These are phyloP conservation scores for Talaromyces islandicus DNA, from an alignment of 2,329 filamentous ascomycete genomes.

Conservation along the genomic window DNA sequence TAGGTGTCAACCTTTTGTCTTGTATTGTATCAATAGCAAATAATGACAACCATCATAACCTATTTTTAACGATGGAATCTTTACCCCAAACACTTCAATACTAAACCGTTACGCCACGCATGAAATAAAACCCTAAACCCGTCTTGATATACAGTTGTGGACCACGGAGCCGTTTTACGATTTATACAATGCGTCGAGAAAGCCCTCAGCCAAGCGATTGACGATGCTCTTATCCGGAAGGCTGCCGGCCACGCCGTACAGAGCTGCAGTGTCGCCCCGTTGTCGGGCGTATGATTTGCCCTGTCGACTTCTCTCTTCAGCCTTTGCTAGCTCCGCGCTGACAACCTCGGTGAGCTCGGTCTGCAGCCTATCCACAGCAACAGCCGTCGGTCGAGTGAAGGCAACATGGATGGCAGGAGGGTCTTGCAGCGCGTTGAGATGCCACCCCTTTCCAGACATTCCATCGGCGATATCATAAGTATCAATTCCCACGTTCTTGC, in stretches of 20 bases:
- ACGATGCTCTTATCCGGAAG: conserved; percentile 95
- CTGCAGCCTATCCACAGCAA: conserved; percentile 73
- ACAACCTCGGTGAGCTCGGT: conserved; percentile 59
- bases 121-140: background rate
- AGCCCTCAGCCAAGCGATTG: conserved; percentile 80
- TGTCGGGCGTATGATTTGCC: conserved; percentile 50
- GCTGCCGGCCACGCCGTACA: conserved; percentile 93
- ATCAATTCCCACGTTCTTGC: conserved; percentile 64
- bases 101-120: background rate
- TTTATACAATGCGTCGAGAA: conserved; percentile 90
- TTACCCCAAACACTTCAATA: background rate
- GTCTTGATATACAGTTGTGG: background rate
- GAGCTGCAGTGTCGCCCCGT: conserved; percentile 67
- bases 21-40: conserved; percentile 1
- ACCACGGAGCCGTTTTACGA: conserved; percentile 31
- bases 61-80: background rate
- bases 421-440: conserved; percentile 87
- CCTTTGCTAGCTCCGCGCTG: conserved; percentile 70
- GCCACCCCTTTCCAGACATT: conserved; percentile 82
- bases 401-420: conserved; percentile 91
- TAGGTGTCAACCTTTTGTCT: background rate
- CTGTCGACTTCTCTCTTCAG: conserved; percentile 59
- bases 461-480: conserved; percentile 92
- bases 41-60: background rate
- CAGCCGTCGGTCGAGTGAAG: conserved; percentile 79